phyloP scores from a whole-genome alignment of 2,329 filamentous ascomycete species.

The Claviceps fusiformis region DNA sequence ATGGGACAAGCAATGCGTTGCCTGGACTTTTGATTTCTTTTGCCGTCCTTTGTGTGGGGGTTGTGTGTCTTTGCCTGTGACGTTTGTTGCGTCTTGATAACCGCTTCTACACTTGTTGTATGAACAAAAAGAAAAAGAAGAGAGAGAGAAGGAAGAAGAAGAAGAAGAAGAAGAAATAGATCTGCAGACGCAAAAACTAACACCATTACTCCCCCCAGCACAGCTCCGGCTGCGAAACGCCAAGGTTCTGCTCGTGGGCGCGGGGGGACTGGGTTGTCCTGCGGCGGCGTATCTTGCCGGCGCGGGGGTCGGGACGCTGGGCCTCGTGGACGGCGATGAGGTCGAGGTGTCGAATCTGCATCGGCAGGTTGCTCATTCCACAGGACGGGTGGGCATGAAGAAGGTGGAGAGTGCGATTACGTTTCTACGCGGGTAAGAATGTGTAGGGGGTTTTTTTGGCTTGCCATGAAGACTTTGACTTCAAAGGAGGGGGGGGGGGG shows the following conservation, averaged over 20 bases:
- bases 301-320: conserved; percentile 71
- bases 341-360: conserved; percentile 89
- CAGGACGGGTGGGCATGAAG: conserved; percentile 52
- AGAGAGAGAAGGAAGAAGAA: neutral
- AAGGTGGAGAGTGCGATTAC: conserved; percentile 70
- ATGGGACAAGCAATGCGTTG: too few species aligned
- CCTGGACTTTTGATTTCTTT: too few species aligned
- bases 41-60: too few species aligned
- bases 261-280: conserved; percentile 82
- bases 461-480: too few species aligned
- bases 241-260: conserved; percentile 68
- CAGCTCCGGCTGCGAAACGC: conserved; percentile 61
- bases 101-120: too few species aligned
- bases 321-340: conserved; percentile 73
- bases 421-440: conserved; percentile 38
- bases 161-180: neutral
- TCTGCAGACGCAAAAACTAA: too few species aligned
- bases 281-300: conserved; percentile 87
- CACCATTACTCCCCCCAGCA: conserved; percentile 34
- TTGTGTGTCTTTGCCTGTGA: too few species aligned
- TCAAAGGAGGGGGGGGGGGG: neutral
- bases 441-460: too few species aligned
- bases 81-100: too few species aligned
- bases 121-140: too few species aligned
- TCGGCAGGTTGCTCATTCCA: conserved; percentile 74